Evolutionary conservation across 139 green algal species (phyloP).

Genomic region (Parachlorella kessleri): DNA sequence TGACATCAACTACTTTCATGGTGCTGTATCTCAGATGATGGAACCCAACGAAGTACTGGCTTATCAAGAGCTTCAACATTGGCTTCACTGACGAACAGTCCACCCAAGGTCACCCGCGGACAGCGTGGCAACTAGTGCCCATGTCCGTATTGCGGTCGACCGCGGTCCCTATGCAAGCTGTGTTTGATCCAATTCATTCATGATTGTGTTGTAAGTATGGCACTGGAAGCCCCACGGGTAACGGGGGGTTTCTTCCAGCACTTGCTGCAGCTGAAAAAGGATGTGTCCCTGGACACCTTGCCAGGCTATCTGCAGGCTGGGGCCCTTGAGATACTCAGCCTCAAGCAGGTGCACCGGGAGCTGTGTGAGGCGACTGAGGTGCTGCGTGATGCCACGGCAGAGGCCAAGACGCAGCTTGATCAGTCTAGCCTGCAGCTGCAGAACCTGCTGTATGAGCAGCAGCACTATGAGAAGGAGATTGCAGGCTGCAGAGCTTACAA

Average conservation of each 20-base stretch:
- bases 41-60: no score
- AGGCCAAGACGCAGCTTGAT: constrained; percentile 61
- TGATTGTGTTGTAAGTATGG: no score
- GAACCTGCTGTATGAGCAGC: constrained; percentile 74
- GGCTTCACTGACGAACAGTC: no score
- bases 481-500: constrained; percentile 57
- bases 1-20: background rate
- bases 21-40: no score
- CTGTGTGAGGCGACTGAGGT: constrained; percentile 48
- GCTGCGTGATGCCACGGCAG: constrained; percentile 55
- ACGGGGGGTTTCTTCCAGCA: background rate
- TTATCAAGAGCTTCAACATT: no score
- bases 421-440: constrained; percentile 57
- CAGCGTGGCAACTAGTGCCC: no score
- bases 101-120: no score
- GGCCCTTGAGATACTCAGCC: constrained; percentile 12
- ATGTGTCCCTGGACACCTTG: background rate
- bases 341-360: constrained; percentile 25
- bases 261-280: constrained; percentile 4
- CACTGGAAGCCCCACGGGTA: no score
- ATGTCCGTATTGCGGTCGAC: no score
- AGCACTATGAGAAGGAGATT: constrained; percentile 81
- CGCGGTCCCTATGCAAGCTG: no score
- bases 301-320: background rate
- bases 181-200: no score